A percentile compares a stretch with the other conserved stretches of the same genome.
Evolutionary conservation across 176 grass and related monocot species (phyloP).

Genomic region (Alopecurus myosuroides): DNA sequence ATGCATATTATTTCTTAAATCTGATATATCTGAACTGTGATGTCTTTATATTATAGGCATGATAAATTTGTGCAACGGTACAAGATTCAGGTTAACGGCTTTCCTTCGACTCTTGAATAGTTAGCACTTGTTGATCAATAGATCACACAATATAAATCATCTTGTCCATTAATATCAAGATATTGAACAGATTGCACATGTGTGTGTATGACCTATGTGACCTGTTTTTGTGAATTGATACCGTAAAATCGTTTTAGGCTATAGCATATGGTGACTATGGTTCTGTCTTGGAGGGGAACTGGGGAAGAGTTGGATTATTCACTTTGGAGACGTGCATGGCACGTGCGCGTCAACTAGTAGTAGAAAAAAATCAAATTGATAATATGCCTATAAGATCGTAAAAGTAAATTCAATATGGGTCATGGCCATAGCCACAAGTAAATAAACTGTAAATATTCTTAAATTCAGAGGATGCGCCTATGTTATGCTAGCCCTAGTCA

Average conservation of each 20-base stretch:
- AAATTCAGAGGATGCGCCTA: background rate
- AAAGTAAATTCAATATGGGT: background rate
- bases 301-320: conserved; percentile 86
- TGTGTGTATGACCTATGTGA: background rate
- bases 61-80: no score
- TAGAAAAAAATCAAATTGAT: no score
- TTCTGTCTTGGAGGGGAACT: conserved; percentile 61
- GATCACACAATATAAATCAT: background rate
- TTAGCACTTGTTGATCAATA: background rate
- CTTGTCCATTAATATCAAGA: background rate
- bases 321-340: no score
- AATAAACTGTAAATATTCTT: background rate
- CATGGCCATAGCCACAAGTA: background rate
- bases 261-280: conserved; percentile 74
- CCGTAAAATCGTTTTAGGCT: conserved; percentile 35
- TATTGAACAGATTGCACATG: background rate
- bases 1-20: no score
- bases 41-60: no score
- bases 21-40: no score
- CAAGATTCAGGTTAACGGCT: no score
- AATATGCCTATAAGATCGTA: no score
- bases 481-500: background rate
- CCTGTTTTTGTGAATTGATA: background rate
- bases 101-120: no score
- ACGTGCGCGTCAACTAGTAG: no score